These are phyloP conservation scores for Penicillium sp. DNA, from an alignment of 2,329 filamentous ascomycete genomes.

Conservation along the genomic window DNA sequence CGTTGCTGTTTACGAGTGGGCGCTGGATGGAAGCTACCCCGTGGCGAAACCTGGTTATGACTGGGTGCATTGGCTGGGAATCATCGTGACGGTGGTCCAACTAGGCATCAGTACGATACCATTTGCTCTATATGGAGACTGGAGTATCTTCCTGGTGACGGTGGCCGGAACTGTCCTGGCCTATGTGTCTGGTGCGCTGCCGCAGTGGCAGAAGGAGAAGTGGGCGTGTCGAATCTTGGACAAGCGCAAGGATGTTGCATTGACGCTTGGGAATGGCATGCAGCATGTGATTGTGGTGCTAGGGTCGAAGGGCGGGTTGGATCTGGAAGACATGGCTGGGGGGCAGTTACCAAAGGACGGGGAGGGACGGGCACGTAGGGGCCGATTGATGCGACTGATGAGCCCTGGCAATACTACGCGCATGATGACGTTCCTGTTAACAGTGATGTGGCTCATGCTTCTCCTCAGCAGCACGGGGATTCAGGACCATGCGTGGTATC, in stretches of 20 bases:
- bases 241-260: constrained; percentile 29
- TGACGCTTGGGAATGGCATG: constrained; percentile 45
- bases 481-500: constrained; percentile 41
- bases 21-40: not conserved
- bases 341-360: constrained; percentile 8
- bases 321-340: constrained; percentile 45
- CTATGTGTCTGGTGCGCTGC: constrained; percentile 35
- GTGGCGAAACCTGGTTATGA: not conserved
- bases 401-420: constrained; percentile 5
- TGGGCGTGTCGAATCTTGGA: constrained; percentile 37
- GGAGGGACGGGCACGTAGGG: not conserved
- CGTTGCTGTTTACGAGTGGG: constrained; percentile 20
- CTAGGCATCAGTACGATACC: constrained; percentile 39
- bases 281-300: constrained; percentile 43
- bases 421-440: not conserved
- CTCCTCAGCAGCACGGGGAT: constrained; percentile 42
- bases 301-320: constrained; percentile 33
- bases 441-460: constrained; percentile 40
- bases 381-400: not conserved
- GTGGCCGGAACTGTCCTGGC: constrained; percentile 39
- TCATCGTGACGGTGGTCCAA: constrained; percentile 23
- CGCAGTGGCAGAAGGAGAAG: constrained; percentile 48
- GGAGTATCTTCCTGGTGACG: constrained; percentile 44
- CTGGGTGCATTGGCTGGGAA: constrained; percentile 23
- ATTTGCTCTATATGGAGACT: constrained; percentile 32